phyloP scores from a whole-genome alignment of 106 monocot genomes.

The Dendrobium chrysotoxum region DNA sequence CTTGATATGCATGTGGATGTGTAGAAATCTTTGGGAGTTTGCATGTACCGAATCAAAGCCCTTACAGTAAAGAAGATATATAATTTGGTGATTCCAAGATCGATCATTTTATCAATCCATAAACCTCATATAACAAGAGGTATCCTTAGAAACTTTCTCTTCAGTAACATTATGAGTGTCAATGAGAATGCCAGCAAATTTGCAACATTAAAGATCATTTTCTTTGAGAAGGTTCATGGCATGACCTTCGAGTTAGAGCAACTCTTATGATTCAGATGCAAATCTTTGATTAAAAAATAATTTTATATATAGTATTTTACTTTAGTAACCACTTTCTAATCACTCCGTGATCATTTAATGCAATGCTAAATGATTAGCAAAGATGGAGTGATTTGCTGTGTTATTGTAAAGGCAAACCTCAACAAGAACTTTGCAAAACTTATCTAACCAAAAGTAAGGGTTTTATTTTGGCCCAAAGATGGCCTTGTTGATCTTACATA shows the following conservation, averaged over 20 bases:
- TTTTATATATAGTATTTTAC: too few species aligned
- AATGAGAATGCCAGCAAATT: too few species aligned
- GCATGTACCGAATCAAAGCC: background rate
- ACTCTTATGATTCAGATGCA: too few species aligned
- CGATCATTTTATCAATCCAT: background rate
- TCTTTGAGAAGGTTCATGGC: too few species aligned
- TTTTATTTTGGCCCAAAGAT: background rate
- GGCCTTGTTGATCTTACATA: background rate
- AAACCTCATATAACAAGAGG: background rate
- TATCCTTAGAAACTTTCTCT: background rate
- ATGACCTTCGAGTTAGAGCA: too few species aligned
- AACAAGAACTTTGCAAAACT: background rate
- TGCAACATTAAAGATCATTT: background rate
- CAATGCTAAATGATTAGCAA: too few species aligned
- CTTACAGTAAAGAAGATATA: background rate
- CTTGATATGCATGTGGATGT: background rate
- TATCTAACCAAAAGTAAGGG: background rate
- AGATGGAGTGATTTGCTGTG: background rate
- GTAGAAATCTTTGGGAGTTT: background rate
- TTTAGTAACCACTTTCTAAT: too few species aligned
- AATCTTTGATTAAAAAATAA: too few species aligned
- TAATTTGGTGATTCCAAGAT: background rate
- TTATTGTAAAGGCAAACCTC: background rate
- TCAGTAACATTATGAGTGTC: background rate
- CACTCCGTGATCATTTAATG: too few species aligned